A percentile compares a stretch with the other conserved stretches of the same genome.
phyloP scores from a whole-genome alignment of 2,329 filamentous ascomycete genomes.

The Trichoderma sp. region DNA sequence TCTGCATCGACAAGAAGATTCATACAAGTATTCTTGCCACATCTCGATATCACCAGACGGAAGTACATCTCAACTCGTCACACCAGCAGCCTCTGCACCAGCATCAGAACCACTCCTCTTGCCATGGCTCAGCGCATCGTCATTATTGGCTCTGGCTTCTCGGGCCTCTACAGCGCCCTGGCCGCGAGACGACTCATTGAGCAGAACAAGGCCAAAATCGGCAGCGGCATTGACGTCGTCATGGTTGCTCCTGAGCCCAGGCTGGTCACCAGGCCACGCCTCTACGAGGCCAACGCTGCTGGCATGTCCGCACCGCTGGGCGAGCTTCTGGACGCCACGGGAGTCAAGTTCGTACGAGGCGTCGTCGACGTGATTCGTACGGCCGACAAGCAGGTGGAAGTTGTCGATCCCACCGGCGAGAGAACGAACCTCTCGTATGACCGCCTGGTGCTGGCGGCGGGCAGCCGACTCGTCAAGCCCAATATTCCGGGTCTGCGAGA shows the following conservation, averaged over 20 bases:
- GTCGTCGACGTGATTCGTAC: slow-evolving; percentile 33
- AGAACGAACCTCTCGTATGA: slow-evolving; percentile 35
- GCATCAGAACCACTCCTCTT: neutral
- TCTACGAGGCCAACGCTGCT: slow-evolving; percentile 40
- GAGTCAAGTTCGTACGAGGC: slow-evolving; percentile 37
- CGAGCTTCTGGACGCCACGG: slow-evolving; percentile 36
- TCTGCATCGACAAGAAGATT: too few species aligned
- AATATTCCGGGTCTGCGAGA: slow-evolving; percentile 37
- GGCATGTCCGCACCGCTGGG: slow-evolving; percentile 34
- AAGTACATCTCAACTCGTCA: neutral
- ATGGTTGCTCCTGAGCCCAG: slow-evolving; percentile 40
- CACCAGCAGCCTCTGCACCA: neutral
- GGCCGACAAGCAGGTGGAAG: slow-evolving; percentile 14
- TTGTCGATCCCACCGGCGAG: slow-evolving; percentile 1
- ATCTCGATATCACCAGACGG: neutral
- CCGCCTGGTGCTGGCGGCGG: slow-evolving; percentile 42
- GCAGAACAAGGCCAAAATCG: slow-evolving; percentile 24
- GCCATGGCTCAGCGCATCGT: slow-evolving; percentile 12
- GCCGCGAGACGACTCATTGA: slow-evolving; percentile 40
- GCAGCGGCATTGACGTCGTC: slow-evolving; percentile 35
- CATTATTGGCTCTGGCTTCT: slow-evolving; percentile 42
- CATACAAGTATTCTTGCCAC: too few species aligned
- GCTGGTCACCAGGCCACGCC: slow-evolving; percentile 41
- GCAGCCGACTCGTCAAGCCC: slow-evolving; percentile 40
- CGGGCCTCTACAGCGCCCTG: slow-evolving; percentile 44